Base-by-base conservation (phyloP, 73 alveolate species). In the Paramecium primaurelia region DNA sequence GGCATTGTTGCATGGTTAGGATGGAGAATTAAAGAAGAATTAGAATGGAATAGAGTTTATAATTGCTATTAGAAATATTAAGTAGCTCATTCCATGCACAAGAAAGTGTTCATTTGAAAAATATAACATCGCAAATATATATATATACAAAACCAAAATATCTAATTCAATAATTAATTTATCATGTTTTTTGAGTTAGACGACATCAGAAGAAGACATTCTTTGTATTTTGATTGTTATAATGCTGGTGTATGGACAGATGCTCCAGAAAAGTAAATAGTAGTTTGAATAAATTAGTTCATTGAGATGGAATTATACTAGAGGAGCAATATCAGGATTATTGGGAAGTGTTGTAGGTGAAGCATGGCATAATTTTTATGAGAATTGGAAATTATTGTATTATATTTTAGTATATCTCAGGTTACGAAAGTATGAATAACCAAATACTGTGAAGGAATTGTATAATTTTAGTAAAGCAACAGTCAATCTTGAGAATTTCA, bases 171-270 rank as follows among this genome's bases (percentile, higher is more conserved):
- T 87, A 87, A 59, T 49, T 42, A 71, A 71, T 77, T 60, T 59
- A 44, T 47, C 58, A 89, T 89, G 94, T 89, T 89, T 54, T 89
- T 89, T 64, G 94, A 89, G 88, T 89, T 89, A 71, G 94, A 89
- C 71, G 94, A 89, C 54, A 89, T 89, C 84, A 69, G 88, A 71
- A 89, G 94, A 51, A 42, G 94, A 89, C 94, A 89, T 71, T 45
- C 94, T 58, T 77, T 89, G 49, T 89, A 89, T 54, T 89, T 64
- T 77, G 94, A 89, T 73, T 58, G 59, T 54, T 71, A 89, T 73
- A 89, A 89, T 58, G 94, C 84, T 34, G 69, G 88, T 37, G 94
- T 77, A 25, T 89, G 94, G 94, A 71, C 60, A 40, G 92, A 69
- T 38, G 94, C 92, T 47, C 92, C 94, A 44, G 94, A 89, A 71